These are phyloP conservation scores for Alternaria incomplexa DNA, from an alignment of 2,329 filamentous ascomycete species.

Conservation along the genomic window DNA sequence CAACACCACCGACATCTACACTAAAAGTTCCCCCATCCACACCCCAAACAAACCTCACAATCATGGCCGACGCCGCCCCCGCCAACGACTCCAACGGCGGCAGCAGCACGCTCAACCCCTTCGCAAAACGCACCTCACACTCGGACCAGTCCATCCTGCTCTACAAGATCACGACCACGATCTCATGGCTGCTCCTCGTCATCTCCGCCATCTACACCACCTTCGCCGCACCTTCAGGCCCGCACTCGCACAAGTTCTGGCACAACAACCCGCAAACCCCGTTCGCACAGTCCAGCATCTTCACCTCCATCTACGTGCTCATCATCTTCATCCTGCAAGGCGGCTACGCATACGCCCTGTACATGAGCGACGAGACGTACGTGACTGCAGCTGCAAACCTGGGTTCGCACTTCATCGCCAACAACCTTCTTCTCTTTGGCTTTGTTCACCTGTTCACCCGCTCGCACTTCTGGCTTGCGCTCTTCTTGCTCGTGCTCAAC, in stretches of 20 bases:
- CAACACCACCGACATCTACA: neutral
- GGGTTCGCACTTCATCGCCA: conserved; percentile 81
- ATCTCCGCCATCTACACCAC: conserved; percentile 77
- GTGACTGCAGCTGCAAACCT: conserved; percentile 76
- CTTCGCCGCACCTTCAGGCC: conserved; percentile 68
- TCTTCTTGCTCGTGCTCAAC: conserved; percentile 78
- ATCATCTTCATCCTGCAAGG: conserved; percentile 76
- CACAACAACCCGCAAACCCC: conserved; percentile 75
- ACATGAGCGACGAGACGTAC: conserved; percentile 67
- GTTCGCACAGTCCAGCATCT: conserved; percentile 73
- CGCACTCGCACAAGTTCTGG: conserved; percentile 69
- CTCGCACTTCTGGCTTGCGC: conserved; percentile 75
- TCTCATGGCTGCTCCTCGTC: conserved; percentile 77
- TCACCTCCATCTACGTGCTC: conserved; percentile 77
- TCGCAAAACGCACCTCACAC: conserved; percentile 72
- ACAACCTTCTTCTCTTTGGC: conserved; percentile 81
- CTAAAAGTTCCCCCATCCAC: neutral
- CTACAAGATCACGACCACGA: conserved; percentile 76
- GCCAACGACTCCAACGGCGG: conserved; percentile 57
- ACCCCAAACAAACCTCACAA: neutral
- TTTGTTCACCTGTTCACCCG: conserved; percentile 86
- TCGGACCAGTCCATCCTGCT: conserved; percentile 65
- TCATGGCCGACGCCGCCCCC: conserved; percentile 15
- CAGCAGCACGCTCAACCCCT: conserved; percentile 66
- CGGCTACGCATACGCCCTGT: conserved; percentile 78